phyloP scores from a whole-genome alignment of 176 grass and related monocot species.

The Saccharum officinarum region DNA sequence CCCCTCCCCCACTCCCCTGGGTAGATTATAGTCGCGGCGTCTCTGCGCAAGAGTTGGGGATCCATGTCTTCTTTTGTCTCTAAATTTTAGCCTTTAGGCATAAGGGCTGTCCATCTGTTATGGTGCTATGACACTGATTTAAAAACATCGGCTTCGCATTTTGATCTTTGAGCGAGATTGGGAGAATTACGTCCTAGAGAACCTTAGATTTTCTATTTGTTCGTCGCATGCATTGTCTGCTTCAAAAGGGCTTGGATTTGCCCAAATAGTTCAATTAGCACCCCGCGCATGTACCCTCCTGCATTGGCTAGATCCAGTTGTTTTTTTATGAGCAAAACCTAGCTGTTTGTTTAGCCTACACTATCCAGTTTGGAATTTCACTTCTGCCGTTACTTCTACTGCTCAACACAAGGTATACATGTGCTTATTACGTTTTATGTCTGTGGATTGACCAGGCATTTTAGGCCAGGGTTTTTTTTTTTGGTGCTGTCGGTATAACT shows the following conservation, averaged over 20 bases:
- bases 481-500: neutral
- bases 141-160: neutral
- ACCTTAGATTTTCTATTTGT: neutral
- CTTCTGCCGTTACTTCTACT: neutral
- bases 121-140: neutral
- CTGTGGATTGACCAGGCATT: neutral
- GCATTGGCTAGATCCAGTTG: neutral
- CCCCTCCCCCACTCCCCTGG: neutral
- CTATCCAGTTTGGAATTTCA: neutral
- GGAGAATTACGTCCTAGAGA: neutral
- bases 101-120: neutral
- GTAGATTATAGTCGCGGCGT: neutral
- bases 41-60: neutral
- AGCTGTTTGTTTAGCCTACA: neutral
- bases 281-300: neutral
- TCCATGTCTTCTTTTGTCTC: neutral
- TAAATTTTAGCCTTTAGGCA: neutral
- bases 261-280: neutral
- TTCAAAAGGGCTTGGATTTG: neutral
- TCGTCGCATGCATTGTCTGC: neutral
- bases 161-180: neutral
- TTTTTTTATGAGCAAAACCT: neutral
- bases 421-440: neutral
- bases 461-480: neutral
- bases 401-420: neutral